Evolutionary conservation across 2,329 filamentous ascomycete species (phyloP).

Genomic region (Phymatotrichopsis omnivora): DNA sequence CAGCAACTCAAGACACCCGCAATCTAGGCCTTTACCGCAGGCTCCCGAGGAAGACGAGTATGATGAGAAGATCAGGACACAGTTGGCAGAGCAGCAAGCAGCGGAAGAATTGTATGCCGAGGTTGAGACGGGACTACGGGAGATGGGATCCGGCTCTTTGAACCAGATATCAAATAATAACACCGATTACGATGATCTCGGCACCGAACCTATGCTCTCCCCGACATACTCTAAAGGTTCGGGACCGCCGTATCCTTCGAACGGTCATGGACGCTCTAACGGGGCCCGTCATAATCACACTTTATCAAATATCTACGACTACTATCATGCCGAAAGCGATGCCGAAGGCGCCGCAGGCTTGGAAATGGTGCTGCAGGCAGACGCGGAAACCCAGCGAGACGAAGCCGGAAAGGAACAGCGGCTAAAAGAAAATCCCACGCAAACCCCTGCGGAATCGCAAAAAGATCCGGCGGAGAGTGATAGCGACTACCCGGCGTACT

Average conservation of each 20-base stretch:
- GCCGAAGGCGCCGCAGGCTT: conserved; percentile 76
- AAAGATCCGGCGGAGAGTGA: conserved; percentile 18
- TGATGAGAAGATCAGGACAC: too few relatives aligned
- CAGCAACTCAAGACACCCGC: conserved; percentile 15
- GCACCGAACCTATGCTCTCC: too few relatives aligned
- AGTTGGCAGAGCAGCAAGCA: conserved; percentile 14
- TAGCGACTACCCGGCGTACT: background rate
- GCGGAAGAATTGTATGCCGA: conserved; percentile 22
- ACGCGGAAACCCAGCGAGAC: conserved; percentile 55
- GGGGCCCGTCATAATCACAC: background rate
- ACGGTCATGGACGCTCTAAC: conserved; percentile 15
- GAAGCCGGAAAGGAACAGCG: conserved; percentile 42
- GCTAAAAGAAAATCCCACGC: conserved; percentile 2
- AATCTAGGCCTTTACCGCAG: conserved; percentile 23
- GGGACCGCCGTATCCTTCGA: conserved; percentile 7
- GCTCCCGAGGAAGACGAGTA: conserved; percentile 6
- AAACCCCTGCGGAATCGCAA: background rate
- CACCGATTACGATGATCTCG: too few relatives aligned
- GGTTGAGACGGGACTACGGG: conserved; percentile 21
- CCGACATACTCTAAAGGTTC: too few relatives aligned
- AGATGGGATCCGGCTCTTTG: conserved; percentile 8
- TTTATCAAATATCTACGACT: conserved; percentile 41
- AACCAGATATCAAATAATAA: too few relatives aligned
- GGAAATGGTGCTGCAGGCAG: conserved; percentile 72
- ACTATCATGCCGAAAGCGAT: conserved; percentile 62